Evolutionary conservation across 805 yeast species (phyloP), one percentile per base, ranked within the genome.

Genomic region (Jamesozyma spencerorum): DNA sequence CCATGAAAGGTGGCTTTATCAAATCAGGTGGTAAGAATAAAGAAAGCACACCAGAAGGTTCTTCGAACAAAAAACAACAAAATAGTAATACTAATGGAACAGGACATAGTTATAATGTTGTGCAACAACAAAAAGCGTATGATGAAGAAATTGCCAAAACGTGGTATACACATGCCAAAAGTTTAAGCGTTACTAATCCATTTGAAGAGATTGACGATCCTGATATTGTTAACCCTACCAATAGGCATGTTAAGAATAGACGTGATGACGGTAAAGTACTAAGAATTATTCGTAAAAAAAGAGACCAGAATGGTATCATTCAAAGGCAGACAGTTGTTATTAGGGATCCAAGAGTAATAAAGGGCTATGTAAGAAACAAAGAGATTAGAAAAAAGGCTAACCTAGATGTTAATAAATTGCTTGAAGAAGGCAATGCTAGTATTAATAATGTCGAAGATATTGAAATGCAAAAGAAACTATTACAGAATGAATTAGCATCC

Each of bases 1-100:
- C 97, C 0, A 94, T 90, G 85, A 92, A 90, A 61, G 95, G 94
- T 54, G 95, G 95, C 1, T 90, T 90, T 61, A 64, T 66, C 27
- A 55, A 55, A 36, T 52, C 59, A n/a, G 54, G 56, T 8, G 27
- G 27, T 19, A 17, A 34, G 7, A 15, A 33, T 3, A 12, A 11
- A 11, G 18, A 34, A 24, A 4, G 14, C 14, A 28, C 31, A 47
- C 53, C 2, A 58, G 53, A 11, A 18, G 31, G 4, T 10, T 36
- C 37, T 19, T 41, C 45, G 18, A 37, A 34, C n/a, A 46, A 62
- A 2, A 67, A 63, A 37, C 70, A 71, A 50, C 18, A 19, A 18
- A 24, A 29, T 19, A 26, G 34, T 31, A 28, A 18, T 18, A 20
- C 22, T 28, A n/a, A n/a, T n/a, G 59, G 66, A 41, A 68, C 74